Percentiles rank a stretch among this genome's conserved stretches.
Evolutionary conservation across 169 alveolate genomes (phyloP).

Genomic region (Plasmodium cynomolgi): DNA sequence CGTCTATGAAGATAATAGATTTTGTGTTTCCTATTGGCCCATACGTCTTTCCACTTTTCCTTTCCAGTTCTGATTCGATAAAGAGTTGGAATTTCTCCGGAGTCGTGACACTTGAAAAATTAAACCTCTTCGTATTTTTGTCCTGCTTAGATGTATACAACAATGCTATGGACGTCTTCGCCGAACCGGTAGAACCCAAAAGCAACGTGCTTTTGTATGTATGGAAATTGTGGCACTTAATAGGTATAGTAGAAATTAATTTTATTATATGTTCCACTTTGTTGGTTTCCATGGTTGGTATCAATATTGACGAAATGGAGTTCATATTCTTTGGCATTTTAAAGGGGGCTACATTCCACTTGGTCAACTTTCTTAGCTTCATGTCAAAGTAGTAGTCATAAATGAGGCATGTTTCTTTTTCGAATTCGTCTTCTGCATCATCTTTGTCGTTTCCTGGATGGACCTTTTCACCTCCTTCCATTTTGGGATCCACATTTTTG

Average conservation of each 20-base stretch:
- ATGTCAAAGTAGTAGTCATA: slow-evolving; percentile 77
- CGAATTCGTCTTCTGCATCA: slow-evolving; percentile 88
- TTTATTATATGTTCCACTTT: slow-evolving; percentile 92
- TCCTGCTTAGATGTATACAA: slow-evolving; percentile 90
- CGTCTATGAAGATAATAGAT: slow-evolving; percentile 96
- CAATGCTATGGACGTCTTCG: slow-evolving; percentile 95
- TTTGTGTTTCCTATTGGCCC: slow-evolving; percentile 93
- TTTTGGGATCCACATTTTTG: neutral
- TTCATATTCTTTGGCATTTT: slow-evolving; percentile 86
- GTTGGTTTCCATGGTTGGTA: slow-evolving; percentile 95
- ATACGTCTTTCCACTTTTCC: slow-evolving; percentile 93
- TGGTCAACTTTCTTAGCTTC: slow-evolving; percentile 82
- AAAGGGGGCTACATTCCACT: slow-evolving; percentile 92
- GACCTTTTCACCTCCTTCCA: slow-evolving; percentile 77
- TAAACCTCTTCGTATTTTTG: slow-evolving; percentile 92
- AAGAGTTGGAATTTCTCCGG: slow-evolving; percentile 94
- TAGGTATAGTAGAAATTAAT: slow-evolving; percentile 86
- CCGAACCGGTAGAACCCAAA: slow-evolving; percentile 97
- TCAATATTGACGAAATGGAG: slow-evolving; percentile 91
- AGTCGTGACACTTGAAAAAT: slow-evolving; percentile 95
- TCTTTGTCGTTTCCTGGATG: slow-evolving; percentile 86
- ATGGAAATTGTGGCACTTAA: slow-evolving; percentile 74
- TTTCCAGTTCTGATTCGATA: slow-evolving; percentile 96
- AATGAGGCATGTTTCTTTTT: slow-evolving; percentile 75
- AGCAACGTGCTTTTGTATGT: slow-evolving; percentile 87